These are phyloP conservation scores for Penicillium sp. DNA, from an alignment of 2,329 filamentous ascomycete genomes.

Conservation along the genomic window DNA sequence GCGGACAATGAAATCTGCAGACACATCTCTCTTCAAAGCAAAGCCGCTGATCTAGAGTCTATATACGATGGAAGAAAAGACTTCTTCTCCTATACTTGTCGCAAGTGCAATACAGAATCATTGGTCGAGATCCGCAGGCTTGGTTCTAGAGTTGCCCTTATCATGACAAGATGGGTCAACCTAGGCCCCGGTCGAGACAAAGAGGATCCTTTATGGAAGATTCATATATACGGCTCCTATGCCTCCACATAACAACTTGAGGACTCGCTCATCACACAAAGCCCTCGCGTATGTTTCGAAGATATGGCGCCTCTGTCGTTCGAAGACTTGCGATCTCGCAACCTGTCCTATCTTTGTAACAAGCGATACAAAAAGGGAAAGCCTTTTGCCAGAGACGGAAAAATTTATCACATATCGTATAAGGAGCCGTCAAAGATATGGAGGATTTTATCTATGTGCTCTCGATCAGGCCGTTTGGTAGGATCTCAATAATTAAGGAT, in stretches of 20 bases:
- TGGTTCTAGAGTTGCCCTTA: background rate
- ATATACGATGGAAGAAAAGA: background rate
- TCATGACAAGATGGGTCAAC: slow-evolving; percentile 14
- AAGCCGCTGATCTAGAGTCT: background rate
- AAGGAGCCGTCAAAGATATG: background rate
- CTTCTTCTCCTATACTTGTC: background rate
- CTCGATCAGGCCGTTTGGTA: no score
- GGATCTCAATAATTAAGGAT: no score
- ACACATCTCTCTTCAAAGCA: background rate
- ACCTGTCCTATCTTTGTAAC: background rate
- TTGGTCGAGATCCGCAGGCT: slow-evolving; percentile 3
- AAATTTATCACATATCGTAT: background rate
- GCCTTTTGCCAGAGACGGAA: background rate
- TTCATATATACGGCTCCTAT: background rate
- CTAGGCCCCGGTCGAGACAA: slow-evolving; percentile 6
- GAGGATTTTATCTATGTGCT: background rate
- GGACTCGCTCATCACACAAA: background rate
- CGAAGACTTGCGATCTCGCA: background rate
- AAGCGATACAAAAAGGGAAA: background rate
- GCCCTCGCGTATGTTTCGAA: background rate
- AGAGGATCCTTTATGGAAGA: slow-evolving; percentile 9
- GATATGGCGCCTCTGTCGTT: background rate
- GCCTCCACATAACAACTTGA: background rate
- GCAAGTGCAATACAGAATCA: slow-evolving; percentile 5
- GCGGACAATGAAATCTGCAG: background rate